Conservation (phyloP, 306 rosid species). For the Pyrus bretschneideri region DNA sequence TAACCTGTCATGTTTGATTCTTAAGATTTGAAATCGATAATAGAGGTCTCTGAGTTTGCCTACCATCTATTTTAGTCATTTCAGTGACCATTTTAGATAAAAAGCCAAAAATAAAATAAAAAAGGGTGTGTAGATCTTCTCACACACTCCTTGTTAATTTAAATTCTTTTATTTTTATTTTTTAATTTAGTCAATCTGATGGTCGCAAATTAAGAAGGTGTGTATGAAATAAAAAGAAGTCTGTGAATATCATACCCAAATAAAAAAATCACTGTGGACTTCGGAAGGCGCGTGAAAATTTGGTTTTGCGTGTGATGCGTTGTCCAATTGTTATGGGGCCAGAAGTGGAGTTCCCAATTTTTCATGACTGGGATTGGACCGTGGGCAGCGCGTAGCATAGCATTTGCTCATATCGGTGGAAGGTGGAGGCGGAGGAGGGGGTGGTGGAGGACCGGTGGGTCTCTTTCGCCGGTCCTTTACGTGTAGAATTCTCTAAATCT, state of each 20-base stretch:
- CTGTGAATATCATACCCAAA: no score
- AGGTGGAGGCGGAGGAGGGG: neutral
- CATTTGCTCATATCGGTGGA: neutral
- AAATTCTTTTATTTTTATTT: no score
- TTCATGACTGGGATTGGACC: neutral
- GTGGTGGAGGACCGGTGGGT: neutral
- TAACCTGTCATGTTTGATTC: no score
- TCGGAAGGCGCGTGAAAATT: neutral
- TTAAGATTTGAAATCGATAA: no score
- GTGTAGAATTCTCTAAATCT: no score
- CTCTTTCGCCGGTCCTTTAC: neutral
- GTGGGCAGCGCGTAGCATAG: neutral
- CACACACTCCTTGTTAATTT: no score
- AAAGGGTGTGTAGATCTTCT: no score
- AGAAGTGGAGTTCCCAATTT: conserved; percentile 2
- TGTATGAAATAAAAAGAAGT: rapidly evolving
- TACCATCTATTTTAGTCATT: no score
- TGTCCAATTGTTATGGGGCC: neutral
- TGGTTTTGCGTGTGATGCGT: neutral
- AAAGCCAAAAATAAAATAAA: no score
- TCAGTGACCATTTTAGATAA: no score
- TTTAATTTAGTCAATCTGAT: no score
- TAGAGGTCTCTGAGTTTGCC: no score
- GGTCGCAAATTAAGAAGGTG: rapidly evolving
- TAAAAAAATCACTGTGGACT: neutral